Base-by-base conservation (phyloP, 305 asterid genomes). In the Fraxinus paxiana region DNA sequence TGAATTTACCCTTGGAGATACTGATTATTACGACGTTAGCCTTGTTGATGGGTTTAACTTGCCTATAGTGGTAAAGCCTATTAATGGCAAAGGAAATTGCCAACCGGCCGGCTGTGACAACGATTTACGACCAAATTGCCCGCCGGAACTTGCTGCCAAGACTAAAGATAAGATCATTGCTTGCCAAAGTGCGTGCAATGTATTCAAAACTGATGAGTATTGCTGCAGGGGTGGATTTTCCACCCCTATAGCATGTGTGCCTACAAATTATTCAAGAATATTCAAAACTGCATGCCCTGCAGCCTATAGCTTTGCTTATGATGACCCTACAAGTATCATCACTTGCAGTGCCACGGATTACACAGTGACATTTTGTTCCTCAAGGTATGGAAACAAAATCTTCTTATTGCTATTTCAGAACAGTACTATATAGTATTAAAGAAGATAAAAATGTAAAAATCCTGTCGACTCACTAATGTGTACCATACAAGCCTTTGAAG, bases 41-140 rank as follows among this genome's bases (percentile, higher is more conserved):
- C 90, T 92, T 0, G 97, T 93, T 9, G 97, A 93, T 56, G 97
- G 96, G 20, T 93, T 92, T 91, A 93, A 93, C 78, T 43, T 93
- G 81, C 96, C 96, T 3, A 51, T 93, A 51, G 83, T 86, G 2
- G 89, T 91, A 1, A 86, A 86, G 61, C 92, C 94, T 0, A 61
- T 86, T 26, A 75, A 80, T 37, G 92, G 92, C 18, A 85, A 81
- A 65, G 93, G 92, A 9, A 89, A 86, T 74, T 90, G 94, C 84
- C 90, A 92, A 78, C 34, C 86, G 0, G 89, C 86, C 2, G 92
- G 95, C 0, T 91, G 97, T 37, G 90, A 91, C 51, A 79, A 72
- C n/a, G 93, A 93, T 82, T 78, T 93, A 31, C 88, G 83, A 81
- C 38, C 83, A n/a, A 35, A 71, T 28, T 93, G 97, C 84, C 94